These are phyloP conservation scores for Yamadazyma mexicana DNA, from an alignment of 1,139 yeast species.

Conservation along the genomic window DNA sequence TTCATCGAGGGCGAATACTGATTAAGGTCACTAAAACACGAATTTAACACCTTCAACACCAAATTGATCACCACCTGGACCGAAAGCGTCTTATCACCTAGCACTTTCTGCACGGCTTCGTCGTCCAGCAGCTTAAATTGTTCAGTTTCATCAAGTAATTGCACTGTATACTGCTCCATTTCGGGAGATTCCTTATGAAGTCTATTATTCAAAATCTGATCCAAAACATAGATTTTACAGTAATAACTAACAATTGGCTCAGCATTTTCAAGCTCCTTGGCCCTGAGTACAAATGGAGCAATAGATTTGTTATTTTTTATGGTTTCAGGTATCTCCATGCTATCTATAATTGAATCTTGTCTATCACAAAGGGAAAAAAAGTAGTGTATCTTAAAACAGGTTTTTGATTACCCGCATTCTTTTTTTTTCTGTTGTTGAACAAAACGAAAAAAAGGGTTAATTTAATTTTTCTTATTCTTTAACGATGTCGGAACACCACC, in stretches of 20 bases:
- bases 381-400: no score
- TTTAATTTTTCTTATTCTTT: neutral
- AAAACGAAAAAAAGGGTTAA: slow-evolving; percentile 3
- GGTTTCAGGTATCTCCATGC: slow-evolving; percentile 10
- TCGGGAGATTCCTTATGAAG: slow-evolving; percentile 54
- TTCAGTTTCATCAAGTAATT: slow-evolving; percentile 67
- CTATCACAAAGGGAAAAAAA: no score
- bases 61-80: slow-evolving; percentile 61
- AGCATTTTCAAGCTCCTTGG: slow-evolving; percentile 48
- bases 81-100: slow-evolving; percentile 58
- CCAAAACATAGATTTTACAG: slow-evolving; percentile 63
- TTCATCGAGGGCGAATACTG: slow-evolving; percentile 26
- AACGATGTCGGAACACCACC: slow-evolving; percentile 4
- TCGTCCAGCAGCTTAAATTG: slow-evolving; percentile 44
- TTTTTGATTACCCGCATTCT: neutral
- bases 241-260: slow-evolving; percentile 60
- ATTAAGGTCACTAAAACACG: slow-evolving; percentile 33
- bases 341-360: neutral
- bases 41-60: slow-evolving; percentile 60
- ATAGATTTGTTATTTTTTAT: slow-evolving; percentile 23
- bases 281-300: slow-evolving; percentile 44
- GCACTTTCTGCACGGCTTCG: slow-evolving; percentile 37
- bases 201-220: slow-evolving; percentile 58
- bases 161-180: slow-evolving; percentile 57
- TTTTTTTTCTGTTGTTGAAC: neutral